phyloP scores from a whole-genome alignment of 345 rosid genomes.

The Eucalyptus shirleyi region DNA sequence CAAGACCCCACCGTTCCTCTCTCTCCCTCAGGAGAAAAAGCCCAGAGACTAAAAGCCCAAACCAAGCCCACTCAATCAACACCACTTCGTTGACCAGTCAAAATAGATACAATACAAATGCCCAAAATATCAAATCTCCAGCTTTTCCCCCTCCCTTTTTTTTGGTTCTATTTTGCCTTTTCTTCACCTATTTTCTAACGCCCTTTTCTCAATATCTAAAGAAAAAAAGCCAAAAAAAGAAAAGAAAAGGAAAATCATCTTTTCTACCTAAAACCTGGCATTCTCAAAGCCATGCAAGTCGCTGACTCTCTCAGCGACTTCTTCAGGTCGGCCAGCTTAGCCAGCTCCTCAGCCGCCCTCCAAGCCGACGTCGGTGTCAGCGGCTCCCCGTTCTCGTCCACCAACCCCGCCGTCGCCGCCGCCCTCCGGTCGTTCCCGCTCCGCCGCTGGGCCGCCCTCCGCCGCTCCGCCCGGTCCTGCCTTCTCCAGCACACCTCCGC shows the following conservation, averaged over 20 bases:
- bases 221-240: neutral
- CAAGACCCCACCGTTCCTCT: neutral
- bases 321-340: slow-evolving; percentile 76
- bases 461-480: slow-evolving; percentile 12
- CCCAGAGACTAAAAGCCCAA: neutral
- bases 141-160: neutral
- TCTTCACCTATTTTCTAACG: neutral
- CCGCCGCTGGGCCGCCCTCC: neutral
- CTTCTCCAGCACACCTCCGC: slow-evolving; percentile 53
- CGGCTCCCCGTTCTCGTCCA: slow-evolving; percentile 74
- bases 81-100: neutral
- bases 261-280: slow-evolving; percentile 55
- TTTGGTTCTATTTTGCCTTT: neutral
- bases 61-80: neutral
- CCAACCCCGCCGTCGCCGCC: slow-evolving; percentile 1
- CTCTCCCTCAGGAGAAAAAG: neutral
- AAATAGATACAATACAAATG: neutral
- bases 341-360: slow-evolving; percentile 92
- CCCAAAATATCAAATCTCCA: neutral
- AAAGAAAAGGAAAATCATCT: neutral
- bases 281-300: slow-evolving; percentile 97
- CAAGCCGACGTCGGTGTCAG: slow-evolving; percentile 80
- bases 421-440: slow-evolving; percentile 1
- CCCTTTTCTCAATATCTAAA: neutral
- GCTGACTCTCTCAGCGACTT: slow-evolving; percentile 62